Evolutionary conservation across 352 stramenopile genomes (phyloP), one percentile per base, ranked within the genome.

Genomic region (Pythium graminicola): DNA sequence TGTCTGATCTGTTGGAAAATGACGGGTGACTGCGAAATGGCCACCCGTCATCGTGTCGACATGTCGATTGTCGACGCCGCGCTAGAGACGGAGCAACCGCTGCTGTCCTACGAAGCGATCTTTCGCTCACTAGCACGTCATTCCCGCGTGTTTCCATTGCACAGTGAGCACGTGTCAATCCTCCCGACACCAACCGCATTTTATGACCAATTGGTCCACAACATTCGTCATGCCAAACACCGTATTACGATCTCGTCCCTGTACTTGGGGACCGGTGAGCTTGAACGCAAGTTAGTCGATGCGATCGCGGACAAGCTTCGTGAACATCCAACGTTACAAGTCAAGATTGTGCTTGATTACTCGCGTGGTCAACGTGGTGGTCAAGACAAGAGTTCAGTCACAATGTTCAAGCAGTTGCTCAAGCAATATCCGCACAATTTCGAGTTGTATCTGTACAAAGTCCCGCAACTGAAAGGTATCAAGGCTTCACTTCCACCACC

Each of bases 321-420:
- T 6, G 66, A 70, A 28, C 67, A 69, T 36, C 67, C 76, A 7
- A 20, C 64, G 38, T 54, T 90, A 2, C 61, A 86, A 27, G 75
- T 88, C 47, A 61, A 66, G 17, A 72, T 90, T 13, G 73, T 90
- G 22, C 63, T 90, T 17, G 80, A 90, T 64, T 82, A 82, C 46
- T 86, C 76, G 4, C 67, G 80, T 24, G 80, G 76, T 47, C 80
- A 90, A 56, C 74, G 77, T 2, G 66, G 71, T 11, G 59, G 64
- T 8, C 24, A 68, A 33, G 44, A 50, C 26, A 54, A 61, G 20
- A 87, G 66, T 59, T 90, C 80, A 2, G 77, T 90, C 31, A 68
- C 58, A 1, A 77, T 90, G 62, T 59, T 90, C 53, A 65, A 67
- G 28, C 63, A 61, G 14, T 44, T 90, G 2, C 27, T 88, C 5